Evolutionary conservation across 2,329 filamentous ascomycete species (phyloP), one percentile per base, ranked within the genome.

Genomic region (Fusarium pseudocircinatum): DNA sequence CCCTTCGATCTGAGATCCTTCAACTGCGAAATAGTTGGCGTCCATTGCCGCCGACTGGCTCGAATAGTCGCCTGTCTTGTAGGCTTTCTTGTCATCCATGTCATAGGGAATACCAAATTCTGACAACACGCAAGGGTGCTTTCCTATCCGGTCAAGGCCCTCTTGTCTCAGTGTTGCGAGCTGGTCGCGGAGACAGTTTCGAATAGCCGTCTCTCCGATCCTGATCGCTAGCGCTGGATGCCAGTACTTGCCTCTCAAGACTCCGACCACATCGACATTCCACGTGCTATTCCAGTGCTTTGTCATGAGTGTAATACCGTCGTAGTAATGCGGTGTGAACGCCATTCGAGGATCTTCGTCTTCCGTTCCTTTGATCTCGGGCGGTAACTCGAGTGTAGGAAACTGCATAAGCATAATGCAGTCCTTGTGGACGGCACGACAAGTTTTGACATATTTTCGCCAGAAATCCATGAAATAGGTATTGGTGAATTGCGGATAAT

Each of bases 31-130:
- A 80, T 97, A 94, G 80, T 98, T 99, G 60, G 97, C 96, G 82
- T 99, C 96, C 85, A 99, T 92, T 12, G 96, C 96, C 4, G 94
- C 91, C 39, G 93, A 93, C 81, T 99, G 96, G 77, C 94, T 97
- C 49, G 93, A 92, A 82, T 97, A 99, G 81, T 99, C 94, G 13
- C 97, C 96, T 11, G 94, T 97, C 83, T 94, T 94, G 84, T 99
- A 99, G 2, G 96, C 96, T 78, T 96, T 88, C 82, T 97, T 95
- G 74, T 97, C 92, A 79, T 99, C 96, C 97, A 99, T 98, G 80
- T 99, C 96, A 80, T 97, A 99, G 0, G 96, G 96, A 66, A 99
- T 98, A 13, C 96, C 96, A 78, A 98, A 98, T 80, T 99, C 96
- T 2, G 94, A 97, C 81, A 98, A 90, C 9, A 99, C 84, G 76